Percentiles rank a stretch among this genome's conserved stretches.
These are phyloP conservation scores for Citropsis articulata DNA, from an alignment of 345 rosid genomes.

Conservation along the genomic window DNA sequence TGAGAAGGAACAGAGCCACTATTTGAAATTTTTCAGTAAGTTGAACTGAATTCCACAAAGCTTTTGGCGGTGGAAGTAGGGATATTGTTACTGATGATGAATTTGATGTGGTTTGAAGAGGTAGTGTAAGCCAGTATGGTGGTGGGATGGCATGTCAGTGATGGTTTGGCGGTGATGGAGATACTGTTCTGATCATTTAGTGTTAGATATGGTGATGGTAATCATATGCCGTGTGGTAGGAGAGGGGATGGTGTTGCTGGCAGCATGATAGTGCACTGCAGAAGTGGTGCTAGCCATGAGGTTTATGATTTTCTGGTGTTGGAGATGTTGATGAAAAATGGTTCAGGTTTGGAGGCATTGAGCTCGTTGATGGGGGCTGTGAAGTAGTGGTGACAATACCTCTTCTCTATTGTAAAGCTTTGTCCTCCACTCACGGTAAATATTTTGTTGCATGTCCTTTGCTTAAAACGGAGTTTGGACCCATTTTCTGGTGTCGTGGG, in stretches of 20 bases:
- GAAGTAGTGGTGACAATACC: not conserved
- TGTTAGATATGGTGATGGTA: constrained; percentile 6
- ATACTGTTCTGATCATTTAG: not conserved
- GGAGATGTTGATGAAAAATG: not conserved
- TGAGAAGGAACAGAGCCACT: not conserved
- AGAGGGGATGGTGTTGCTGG: not conserved
- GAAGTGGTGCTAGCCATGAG: not conserved
- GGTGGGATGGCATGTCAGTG: not conserved
- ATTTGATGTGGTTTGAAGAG: not conserved
- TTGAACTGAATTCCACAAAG: constrained; percentile 1
- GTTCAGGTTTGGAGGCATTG: not conserved
- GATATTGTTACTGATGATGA: not conserved
- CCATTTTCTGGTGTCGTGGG: too few species aligned
- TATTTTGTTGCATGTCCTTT: not conserved
- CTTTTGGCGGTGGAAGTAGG: not conserved
- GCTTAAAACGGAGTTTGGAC: not conserved
- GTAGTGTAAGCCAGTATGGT: not conserved
- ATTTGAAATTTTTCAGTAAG: not conserved
- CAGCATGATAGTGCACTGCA: not conserved
- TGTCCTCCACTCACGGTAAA: not conserved
- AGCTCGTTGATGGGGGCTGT: not conserved
- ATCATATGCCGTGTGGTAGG: not conserved
- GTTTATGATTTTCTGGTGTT: not conserved
- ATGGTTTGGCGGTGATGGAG: not conserved
- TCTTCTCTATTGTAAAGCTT: not conserved